A percentile compares a stretch with the other conserved stretches of the same genome.
phyloP scores from a whole-genome alignment of 257 asterid genomes.

The Linderniella brevidens region DNA sequence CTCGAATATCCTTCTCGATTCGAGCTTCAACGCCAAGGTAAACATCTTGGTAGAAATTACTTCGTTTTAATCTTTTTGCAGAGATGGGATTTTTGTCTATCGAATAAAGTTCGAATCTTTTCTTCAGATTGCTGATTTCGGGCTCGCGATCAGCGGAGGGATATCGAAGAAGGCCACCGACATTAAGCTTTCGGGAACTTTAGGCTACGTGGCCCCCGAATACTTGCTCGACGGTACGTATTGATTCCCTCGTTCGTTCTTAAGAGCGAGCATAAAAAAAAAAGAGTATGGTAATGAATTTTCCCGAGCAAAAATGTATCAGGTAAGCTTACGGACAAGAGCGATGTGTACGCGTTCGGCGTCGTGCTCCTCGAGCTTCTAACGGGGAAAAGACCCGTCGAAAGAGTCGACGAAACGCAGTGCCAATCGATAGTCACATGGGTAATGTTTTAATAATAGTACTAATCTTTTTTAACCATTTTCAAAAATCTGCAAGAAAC shows the following conservation, averaged over 20 bases:
- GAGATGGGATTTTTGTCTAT: no score
- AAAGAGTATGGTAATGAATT: neutral
- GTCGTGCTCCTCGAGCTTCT: conserved; percentile 86
- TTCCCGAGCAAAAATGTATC: conserved; percentile 8
- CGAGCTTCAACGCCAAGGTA: conserved; percentile 80
- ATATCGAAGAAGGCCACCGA: conserved; percentile 29
- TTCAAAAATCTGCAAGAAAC: no score
- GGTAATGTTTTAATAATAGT: conserved; percentile 28
- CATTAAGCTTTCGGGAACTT: conserved; percentile 73
- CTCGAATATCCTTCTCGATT: conserved; percentile 73
- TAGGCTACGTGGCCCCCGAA: conserved; percentile 76
- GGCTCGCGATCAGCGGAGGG: conserved; percentile 60
- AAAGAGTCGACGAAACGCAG: conserved; percentile 47
- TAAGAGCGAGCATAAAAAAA: no score
- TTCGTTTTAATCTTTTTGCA: no score
- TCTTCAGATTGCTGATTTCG: conserved; percentile 81
- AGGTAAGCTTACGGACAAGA: conserved; percentile 92
- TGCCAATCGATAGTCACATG: conserved; percentile 78
- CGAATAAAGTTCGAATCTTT: conserved; percentile 4
- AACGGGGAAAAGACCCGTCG: conserved; percentile 75
- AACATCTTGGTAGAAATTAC: neutral
- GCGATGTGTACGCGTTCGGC: conserved; percentile 90
- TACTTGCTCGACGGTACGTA: conserved; percentile 65
- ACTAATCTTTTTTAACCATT: no score
- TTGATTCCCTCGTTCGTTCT: neutral